phyloP scores from a whole-genome alignment of 202 grass and related monocot genomes.

The Dendrocalamus latiflorus region DNA sequence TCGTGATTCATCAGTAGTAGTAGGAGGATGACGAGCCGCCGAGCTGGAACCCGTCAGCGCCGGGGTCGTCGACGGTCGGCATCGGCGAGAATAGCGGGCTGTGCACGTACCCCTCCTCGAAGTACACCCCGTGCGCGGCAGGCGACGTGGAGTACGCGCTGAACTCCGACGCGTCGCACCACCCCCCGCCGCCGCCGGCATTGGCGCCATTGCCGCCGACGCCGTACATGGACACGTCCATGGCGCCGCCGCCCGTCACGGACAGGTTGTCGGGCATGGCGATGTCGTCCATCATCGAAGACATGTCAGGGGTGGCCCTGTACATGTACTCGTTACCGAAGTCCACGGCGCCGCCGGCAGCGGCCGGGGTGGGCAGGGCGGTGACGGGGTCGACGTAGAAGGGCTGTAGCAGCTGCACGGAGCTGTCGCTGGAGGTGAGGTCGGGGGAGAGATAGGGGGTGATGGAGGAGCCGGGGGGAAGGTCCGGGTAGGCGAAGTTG shows the following conservation, averaged over 20 bases:
- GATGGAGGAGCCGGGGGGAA: slow-evolving; percentile 87
- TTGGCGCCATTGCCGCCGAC: not conserved
- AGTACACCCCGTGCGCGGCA: slow-evolving; percentile 69
- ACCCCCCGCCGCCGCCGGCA: slow-evolving; percentile 4
- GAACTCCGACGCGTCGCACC: slow-evolving; percentile 70
- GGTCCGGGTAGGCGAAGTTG: slow-evolving; percentile 97
- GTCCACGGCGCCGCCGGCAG: not conserved
- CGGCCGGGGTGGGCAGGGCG: not conserved
- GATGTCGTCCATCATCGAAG: slow-evolving; percentile 31
- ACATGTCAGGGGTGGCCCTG: slow-evolving; percentile 27
- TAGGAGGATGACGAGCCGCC: slow-evolving; percentile 68
- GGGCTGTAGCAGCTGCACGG: slow-evolving; percentile 39
- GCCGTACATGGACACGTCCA: slow-evolving; percentile 31
- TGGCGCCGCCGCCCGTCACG: slow-evolving; percentile 3
- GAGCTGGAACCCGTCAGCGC: slow-evolving; percentile 87
- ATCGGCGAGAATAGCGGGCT: slow-evolving; percentile 96
- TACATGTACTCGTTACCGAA: slow-evolving; percentile 5
- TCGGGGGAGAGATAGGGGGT: slow-evolving; percentile 97
- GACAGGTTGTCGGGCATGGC: slow-evolving; percentile 31
- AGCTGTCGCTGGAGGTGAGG: slow-evolving; percentile 41
- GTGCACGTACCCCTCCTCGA: slow-evolving; percentile 97
- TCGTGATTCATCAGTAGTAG: slow-evolving; percentile 54
- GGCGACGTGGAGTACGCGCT: slow-evolving; percentile 33
- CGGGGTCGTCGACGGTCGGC: slow-evolving; percentile 72
- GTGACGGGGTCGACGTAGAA: slow-evolving; percentile 26